Base-by-base conservation (phyloP, 768 basidiomycete species). In the Tulasnella sp. region DNA sequence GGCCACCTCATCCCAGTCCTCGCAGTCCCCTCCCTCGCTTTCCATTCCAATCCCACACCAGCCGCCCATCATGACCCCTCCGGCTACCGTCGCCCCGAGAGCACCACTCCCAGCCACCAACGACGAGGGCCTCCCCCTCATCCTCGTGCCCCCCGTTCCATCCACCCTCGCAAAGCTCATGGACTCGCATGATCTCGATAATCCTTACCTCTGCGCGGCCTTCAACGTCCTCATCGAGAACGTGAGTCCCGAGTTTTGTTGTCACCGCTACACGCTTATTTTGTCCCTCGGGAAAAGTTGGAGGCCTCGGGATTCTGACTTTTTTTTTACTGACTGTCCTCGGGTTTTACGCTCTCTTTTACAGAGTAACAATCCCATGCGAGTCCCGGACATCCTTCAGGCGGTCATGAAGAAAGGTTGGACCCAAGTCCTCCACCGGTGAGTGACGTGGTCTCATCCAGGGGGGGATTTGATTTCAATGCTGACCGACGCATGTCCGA, bases 211-310 rank as follows among this genome's bases (percentile, higher is more conserved):
- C 6, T 36, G 64, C 35, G 71, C 71, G 7, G 74, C 74, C 6
- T 67, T 63, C 65, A 74, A 74, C 62, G 74, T 74, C 39, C 73
- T 74, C 29, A 74, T 74, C 52, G 67, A 72, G 32, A 71, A 74
- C 59, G 74, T 74, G 65, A 37, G 73, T 74, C 4, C 37, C 44
- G n/a, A n/a, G 3, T 22, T 40, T 14, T 68, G 5, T 41, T 69
- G 19, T 37, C 40, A 44, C 29, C 26, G n/a, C n/a, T 16, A 0
- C 67, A 41, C 29, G 42, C 47, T 52, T 62, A 70, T 70, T 70
- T 70, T 26, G 42, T 47, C 14, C 44, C 44, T 70, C 69, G 52
- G 47, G 35, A 65, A 65, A 65, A 59, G 39, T 32, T 22, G 22
- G 59, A 22, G 59, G 59, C 59, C 22, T 62, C 59, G 59, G n/a